phyloP scores from a whole-genome alignment of 1,284 basidiomycete species.

The Ganoderma multipileum region DNA sequence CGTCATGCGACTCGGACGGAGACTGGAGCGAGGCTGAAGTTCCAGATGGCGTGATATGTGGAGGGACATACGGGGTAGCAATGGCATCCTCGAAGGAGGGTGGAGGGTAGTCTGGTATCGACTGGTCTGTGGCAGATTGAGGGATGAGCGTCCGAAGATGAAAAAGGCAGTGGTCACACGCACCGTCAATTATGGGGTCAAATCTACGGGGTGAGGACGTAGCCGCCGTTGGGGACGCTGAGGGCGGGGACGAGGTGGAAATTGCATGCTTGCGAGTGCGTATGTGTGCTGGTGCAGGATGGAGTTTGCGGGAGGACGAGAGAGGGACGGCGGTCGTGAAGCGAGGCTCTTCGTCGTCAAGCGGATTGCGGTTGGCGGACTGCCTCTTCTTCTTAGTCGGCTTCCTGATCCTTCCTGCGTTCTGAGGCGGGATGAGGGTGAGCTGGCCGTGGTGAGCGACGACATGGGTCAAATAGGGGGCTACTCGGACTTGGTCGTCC shows the following conservation, averaged over 20 bases:
- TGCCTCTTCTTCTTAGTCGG: constrained; percentile 39
- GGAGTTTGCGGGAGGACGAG: constrained; percentile 36
- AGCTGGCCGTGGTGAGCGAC: constrained; percentile 61
- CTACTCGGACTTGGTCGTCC: constrained; percentile 49
- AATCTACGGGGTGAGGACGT: constrained; percentile 10
- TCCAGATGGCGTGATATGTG: constrained; percentile 24
- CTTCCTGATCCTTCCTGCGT: constrained; percentile 58
- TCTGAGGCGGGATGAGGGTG: constrained; percentile 58
- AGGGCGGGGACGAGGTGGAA: constrained; percentile 24
- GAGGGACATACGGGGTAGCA: constrained; percentile 29
- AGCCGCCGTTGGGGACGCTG: constrained; percentile 15
- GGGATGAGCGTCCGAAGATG: not conserved
- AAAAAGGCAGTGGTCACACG: constrained; percentile 11
- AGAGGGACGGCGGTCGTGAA: constrained; percentile 44
- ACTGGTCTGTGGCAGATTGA: constrained; percentile 28
- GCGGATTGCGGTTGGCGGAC: constrained; percentile 11
- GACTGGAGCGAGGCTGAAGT: constrained; percentile 17
- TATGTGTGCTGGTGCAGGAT: constrained; percentile 34
- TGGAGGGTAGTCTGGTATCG: constrained; percentile 62
- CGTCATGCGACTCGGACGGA: constrained; percentile 17
- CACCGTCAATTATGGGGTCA: constrained; percentile 29
- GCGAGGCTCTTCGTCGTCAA: constrained; percentile 41
- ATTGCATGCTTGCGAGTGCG: constrained; percentile 36
- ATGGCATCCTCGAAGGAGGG: constrained; percentile 66
- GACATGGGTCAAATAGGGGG: constrained; percentile 65